Conservation (phyloP, 2,329 filamentous ascomycete species). For the Fusarium musae region DNA sequence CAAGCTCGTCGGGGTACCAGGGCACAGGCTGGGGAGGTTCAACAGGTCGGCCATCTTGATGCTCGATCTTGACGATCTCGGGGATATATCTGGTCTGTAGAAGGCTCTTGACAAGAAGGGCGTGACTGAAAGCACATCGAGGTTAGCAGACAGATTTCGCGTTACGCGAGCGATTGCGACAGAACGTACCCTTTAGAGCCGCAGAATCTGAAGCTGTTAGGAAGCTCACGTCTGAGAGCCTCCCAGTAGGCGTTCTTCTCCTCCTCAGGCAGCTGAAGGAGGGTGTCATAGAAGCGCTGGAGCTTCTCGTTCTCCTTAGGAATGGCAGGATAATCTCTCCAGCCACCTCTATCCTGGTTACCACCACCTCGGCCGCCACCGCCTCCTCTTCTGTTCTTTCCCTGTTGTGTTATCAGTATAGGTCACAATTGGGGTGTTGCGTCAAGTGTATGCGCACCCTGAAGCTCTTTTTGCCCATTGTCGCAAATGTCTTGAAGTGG, state of each 20-base stretch:
- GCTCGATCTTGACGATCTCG: conserved; percentile 84
- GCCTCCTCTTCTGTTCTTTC: conserved; percentile 52
- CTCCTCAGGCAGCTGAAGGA: conserved; percentile 79
- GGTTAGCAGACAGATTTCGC: conserved; percentile 27
- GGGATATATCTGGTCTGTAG: conserved; percentile 91
- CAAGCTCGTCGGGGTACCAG: conserved; percentile 95
- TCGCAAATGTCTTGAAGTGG: conserved; percentile 42
- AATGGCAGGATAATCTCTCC: conserved; percentile 58
- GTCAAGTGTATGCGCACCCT: conserved; percentile 43
- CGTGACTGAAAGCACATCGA: conserved; percentile 69
- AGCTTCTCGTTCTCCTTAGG: conserved; percentile 85
- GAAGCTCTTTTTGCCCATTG: conserved; percentile 53
- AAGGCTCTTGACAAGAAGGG: conserved; percentile 89
- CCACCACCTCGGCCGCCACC: conserved; percentile 49
- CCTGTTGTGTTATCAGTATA: conserved; percentile 44
- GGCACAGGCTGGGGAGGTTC: conserved; percentile 83
- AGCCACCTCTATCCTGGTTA: conserved; percentile 39
- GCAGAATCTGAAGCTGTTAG: conserved; percentile 97
- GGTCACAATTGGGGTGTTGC: conserved; percentile 17
- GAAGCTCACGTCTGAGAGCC: conserved; percentile 83
- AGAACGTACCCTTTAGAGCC: conserved; percentile 83
- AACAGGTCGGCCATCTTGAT: conserved; percentile 83
- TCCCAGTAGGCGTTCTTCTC: conserved; percentile 88
- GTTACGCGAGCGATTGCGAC: neutral
- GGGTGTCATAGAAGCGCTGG: conserved; percentile 85